Percentiles rank a stretch among this genome's conserved stretches.
phyloP scores from a whole-genome alignment of 2,329 filamentous ascomycete species.

The Cordyceps cicadae region DNA sequence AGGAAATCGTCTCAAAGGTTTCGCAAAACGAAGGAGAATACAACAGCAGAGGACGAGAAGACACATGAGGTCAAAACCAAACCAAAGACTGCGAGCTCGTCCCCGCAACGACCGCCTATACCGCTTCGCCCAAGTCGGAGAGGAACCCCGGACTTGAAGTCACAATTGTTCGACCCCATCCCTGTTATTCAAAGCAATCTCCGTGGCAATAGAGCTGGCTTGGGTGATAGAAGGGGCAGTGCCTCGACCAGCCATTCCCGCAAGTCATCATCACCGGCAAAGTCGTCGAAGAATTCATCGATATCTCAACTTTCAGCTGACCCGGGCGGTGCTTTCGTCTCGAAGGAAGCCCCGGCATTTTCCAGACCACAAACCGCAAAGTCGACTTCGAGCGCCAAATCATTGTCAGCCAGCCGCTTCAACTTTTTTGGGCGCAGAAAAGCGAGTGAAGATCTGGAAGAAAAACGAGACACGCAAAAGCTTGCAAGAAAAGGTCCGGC shows the following conservation, averaged over 20 bases:
- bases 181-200: slow-evolving; percentile 57
- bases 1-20: slow-evolving; percentile 54
- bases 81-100: slow-evolving; percentile 19
- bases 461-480: slow-evolving; percentile 26
- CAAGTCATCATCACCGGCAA: slow-evolving; percentile 22
- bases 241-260: slow-evolving; percentile 26
- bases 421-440: slow-evolving; percentile 72
- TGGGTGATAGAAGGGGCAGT: slow-evolving; percentile 37
- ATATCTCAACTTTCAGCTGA: slow-evolving; percentile 22
- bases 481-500: slow-evolving; percentile 64
- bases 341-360: not conserved
- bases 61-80: slow-evolving; percentile 19
- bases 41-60: slow-evolving; percentile 28
- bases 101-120: slow-evolving; percentile 14
- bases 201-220: slow-evolving; percentile 36
- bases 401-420: slow-evolving; percentile 57
- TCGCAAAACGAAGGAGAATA: slow-evolving; percentile 23
- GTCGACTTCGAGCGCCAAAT: slow-evolving; percentile 48
- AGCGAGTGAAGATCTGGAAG: slow-evolving; percentile 40
- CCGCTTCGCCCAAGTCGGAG: slow-evolving; percentile 55
- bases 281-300: slow-evolving; percentile 23
- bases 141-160: slow-evolving; percentile 54
- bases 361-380: slow-evolving; percentile 9
- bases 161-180: slow-evolving; percentile 42
- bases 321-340: not conserved